phyloP scores from a whole-genome alignment of 208 protist genomes.

The Acanthamoeba culbertsoni region DNA sequence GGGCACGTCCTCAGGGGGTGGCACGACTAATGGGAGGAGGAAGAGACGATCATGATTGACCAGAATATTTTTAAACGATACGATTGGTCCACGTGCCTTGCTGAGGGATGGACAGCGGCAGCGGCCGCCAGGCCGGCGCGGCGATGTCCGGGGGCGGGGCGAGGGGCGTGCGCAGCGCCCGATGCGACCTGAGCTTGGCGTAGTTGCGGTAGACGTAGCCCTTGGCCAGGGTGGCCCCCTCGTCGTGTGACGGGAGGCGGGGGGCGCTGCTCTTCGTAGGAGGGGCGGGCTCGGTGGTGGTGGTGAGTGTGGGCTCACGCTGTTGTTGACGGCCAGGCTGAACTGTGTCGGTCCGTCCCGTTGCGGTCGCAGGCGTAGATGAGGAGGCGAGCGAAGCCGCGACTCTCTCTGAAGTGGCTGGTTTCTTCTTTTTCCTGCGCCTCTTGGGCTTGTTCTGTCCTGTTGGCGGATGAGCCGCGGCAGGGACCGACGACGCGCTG shows the following conservation, averaged over 20 bases:
- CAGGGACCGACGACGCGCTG: too few relatives aligned
- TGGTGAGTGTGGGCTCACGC: too few relatives aligned
- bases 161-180: background rate
- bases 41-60: background rate
- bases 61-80: background rate
- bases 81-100: background rate
- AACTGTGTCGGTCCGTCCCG: too few relatives aligned
- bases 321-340: too few relatives aligned
- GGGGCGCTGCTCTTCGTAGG: background rate
- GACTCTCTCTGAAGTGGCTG: too few relatives aligned
- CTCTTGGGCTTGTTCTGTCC: too few relatives aligned
- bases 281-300: too few relatives aligned
- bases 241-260: background rate
- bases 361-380: too few relatives aligned
- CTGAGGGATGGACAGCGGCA: background rate
- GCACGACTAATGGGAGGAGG: background rate
- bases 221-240: background rate
- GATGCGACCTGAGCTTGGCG: background rate
- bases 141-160: background rate
- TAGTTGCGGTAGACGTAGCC: background rate
- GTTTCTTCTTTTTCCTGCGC: too few relatives aligned
- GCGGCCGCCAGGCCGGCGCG: background rate
- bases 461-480: too few relatives aligned
- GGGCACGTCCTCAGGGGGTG: background rate
- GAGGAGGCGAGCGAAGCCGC: too few relatives aligned